These are phyloP conservation scores for Prunus fruticosa DNA, from an alignment of 306 rosid species.

Conservation along the genomic window DNA sequence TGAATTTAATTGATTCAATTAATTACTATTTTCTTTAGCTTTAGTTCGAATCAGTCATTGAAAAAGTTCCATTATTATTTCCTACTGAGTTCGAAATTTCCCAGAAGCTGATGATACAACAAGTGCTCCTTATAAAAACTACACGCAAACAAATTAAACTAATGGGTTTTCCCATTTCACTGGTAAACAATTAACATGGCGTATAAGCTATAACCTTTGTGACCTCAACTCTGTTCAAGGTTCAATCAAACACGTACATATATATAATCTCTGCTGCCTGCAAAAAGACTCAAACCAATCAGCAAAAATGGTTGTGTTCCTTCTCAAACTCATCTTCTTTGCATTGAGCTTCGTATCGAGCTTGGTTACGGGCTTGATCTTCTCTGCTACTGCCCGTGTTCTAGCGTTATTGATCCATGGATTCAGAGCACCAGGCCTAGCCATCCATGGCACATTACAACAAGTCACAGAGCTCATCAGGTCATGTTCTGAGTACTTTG, in stretches of 20 bases:
- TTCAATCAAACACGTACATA: background rate
- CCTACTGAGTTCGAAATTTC: conserved; percentile 5
- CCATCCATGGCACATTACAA: conserved; percentile 26
- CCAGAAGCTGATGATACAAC: conserved; percentile 10
- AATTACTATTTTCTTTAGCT: background rate
- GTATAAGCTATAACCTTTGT: conserved; percentile 2
- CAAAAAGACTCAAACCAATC: background rate
- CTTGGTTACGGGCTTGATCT: conserved; percentile 36
- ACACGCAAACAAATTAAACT: background rate
- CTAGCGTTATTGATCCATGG: conserved; percentile 38
- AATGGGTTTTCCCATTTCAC: background rate
- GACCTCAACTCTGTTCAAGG: background rate
- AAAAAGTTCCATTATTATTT: background rate
- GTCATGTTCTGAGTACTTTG: conserved; percentile 29
- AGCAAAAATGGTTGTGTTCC: conserved; percentile 27
- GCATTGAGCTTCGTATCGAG: conserved; percentile 27
- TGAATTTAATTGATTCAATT: background rate
- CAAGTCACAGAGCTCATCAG: conserved; percentile 31
- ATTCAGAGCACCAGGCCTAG: conserved; percentile 34
- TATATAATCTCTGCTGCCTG: background rate
- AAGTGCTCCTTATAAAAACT: conserved; percentile 2
- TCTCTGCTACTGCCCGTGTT: conserved; percentile 36
- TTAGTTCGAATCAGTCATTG: background rate
- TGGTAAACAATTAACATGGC: background rate
- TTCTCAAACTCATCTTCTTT: conserved; percentile 38